Conservation (phyloP, 2,329 filamentous ascomycete genomes). For the Colletotrichum karsti region DNA sequence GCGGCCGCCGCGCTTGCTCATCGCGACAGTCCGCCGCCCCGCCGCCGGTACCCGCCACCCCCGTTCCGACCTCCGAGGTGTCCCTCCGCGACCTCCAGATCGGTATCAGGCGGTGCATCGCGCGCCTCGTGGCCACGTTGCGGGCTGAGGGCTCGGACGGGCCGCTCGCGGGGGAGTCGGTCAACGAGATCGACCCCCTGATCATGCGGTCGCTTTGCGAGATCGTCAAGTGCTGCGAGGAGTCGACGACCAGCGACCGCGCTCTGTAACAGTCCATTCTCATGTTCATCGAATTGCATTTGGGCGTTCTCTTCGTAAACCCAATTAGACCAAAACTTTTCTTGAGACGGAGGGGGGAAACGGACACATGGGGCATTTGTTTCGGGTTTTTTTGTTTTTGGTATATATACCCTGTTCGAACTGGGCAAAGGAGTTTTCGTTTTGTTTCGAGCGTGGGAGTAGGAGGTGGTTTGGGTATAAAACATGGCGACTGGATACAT, state of each 20-base stretch:
- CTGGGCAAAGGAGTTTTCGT: background rate
- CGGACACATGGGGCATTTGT: background rate
- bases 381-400: slow-evolving; percentile 1
- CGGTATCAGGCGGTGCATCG: slow-evolving; percentile 60
- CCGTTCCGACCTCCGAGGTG: slow-evolving; percentile 34
- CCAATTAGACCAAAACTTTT: background rate
- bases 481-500: background rate
- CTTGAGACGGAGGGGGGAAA: background rate
- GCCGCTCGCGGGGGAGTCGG: slow-evolving; percentile 26
- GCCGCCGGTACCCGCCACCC: slow-evolving; percentile 4
- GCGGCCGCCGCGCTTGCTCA: slow-evolving; percentile 3
- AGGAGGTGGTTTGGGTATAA: background rate
- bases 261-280: background rate
- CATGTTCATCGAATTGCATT: too few relatives aligned
- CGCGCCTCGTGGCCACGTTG: slow-evolving; percentile 58
- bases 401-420: slow-evolving; percentile 24
- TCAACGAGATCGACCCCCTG: slow-evolving; percentile 43
- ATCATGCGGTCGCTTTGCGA: slow-evolving; percentile 52
- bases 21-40: slow-evolving; percentile 17
- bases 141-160: slow-evolving; percentile 20
- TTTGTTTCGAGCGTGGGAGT: slow-evolving; percentile 1
- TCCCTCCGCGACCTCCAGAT: slow-evolving; percentile 55
- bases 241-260: slow-evolving; percentile 8
- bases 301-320: background rate
- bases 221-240: slow-evolving; percentile 44